Evolutionary conservation across 495 filamentous ascomycete species (phyloP).

Genomic region (Lasiosphaeria ovina): DNA sequence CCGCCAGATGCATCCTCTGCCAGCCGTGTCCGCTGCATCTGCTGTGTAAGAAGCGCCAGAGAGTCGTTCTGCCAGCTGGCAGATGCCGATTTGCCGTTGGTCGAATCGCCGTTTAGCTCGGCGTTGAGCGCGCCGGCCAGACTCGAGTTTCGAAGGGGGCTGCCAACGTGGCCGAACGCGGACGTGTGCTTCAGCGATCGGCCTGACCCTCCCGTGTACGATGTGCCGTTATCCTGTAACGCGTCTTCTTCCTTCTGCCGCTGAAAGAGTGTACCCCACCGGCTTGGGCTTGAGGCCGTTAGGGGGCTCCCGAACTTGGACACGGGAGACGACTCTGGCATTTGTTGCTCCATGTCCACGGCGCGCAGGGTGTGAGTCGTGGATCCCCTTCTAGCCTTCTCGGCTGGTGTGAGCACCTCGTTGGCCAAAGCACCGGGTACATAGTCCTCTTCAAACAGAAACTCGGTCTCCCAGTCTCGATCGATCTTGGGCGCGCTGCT

Average conservation of each 20-base stretch:
- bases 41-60: constrained; percentile 69
- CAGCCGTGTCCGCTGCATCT: constrained; percentile 58
- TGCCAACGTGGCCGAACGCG: constrained; percentile 84
- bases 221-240: constrained; percentile 4
- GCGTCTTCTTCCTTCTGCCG: constrained; percentile 71
- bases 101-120: constrained; percentile 44
- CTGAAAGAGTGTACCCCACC: constrained; percentile 82
- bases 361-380: constrained; percentile 28
- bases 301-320: constrained; percentile 77
- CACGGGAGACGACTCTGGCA: constrained; percentile 46
- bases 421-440: constrained; percentile 76
- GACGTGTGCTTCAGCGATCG: constrained; percentile 43
- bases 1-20: constrained; percentile 38
- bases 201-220: constrained; percentile 18
- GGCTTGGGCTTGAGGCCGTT: constrained; percentile 73
- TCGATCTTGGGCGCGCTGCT: constrained; percentile 71
- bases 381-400: constrained; percentile 81
- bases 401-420: constrained; percentile 88
- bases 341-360: constrained; percentile 55
- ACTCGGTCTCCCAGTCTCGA: constrained; percentile 79
- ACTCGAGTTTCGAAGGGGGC: constrained; percentile 85
- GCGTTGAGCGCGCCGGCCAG: constrained; percentile 64
- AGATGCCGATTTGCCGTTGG: constrained; percentile 25
- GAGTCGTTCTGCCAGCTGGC: constrained; percentile 46
- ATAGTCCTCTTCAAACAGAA: constrained; percentile 91